phyloP scores from a whole-genome alignment of 75 land plant species.

The Larix kaempferi region DNA sequence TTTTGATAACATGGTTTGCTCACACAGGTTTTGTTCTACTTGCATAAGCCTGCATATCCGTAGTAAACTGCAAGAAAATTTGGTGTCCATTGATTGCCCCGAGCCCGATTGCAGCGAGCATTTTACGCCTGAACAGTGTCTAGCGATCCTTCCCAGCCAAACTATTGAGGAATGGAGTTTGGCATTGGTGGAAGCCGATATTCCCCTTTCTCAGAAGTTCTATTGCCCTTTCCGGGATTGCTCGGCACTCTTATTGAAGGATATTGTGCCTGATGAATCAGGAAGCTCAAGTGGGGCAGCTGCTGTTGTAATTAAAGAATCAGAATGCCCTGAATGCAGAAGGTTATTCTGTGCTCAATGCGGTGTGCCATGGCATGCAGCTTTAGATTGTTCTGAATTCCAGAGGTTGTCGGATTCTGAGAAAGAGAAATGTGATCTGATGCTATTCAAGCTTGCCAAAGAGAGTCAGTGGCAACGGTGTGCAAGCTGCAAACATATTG shows the following conservation, averaged over 20 bases:
- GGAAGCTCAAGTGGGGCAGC: background rate
- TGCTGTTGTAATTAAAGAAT: background rate
- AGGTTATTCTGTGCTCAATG: conserved; percentile 53
- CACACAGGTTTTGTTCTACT: conserved; percentile 35
- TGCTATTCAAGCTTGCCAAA: conserved; percentile 31
- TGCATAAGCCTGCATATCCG: conserved; percentile 33
- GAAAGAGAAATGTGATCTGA: conserved; percentile 22
- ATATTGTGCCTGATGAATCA: conserved; percentile 3
- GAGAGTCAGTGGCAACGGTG: conserved; percentile 40
- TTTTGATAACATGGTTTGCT: conserved; percentile 21
- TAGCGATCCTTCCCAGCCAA: conserved; percentile 13
- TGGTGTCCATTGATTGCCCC: conserved; percentile 29
- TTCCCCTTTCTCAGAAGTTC: conserved; percentile 24
- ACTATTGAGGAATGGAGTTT: conserved; percentile 35
- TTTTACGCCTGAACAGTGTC: conserved; percentile 23
- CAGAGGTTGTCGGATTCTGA: conserved; percentile 12
- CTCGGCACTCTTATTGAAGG: conserved; percentile 40
- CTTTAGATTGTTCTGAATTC: conserved; percentile 25
- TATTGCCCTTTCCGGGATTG: conserved; percentile 70
- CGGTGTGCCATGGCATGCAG: conserved; percentile 43
- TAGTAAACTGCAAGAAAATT: conserved; percentile 30
- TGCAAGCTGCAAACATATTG: conserved; percentile 25
- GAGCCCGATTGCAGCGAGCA: conserved; percentile 17
- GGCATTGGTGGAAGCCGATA: conserved; percentile 30
- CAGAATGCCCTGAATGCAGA: conserved; percentile 41